phyloP scores from a whole-genome alignment of 2,329 filamentous ascomycete species.

The Erysiphe pulchra region DNA sequence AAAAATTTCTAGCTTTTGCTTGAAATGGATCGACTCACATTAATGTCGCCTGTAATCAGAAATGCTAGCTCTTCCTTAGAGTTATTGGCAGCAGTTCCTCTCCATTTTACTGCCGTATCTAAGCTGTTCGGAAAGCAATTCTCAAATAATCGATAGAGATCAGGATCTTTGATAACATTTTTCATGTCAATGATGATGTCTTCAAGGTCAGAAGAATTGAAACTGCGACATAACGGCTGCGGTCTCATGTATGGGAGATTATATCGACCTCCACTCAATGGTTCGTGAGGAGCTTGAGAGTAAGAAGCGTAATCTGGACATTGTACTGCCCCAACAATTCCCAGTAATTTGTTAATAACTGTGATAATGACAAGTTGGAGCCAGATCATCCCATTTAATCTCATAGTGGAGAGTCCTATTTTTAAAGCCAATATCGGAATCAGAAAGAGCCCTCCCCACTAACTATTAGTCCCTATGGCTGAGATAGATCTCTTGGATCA shows the following conservation, averaged over 20 bases:
- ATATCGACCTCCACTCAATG: slow-evolving; percentile 52
- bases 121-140: slow-evolving; percentile 54
- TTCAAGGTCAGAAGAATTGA: slow-evolving; percentile 53
- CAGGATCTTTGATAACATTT: slow-evolving; percentile 45
- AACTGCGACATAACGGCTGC: slow-evolving; percentile 49
- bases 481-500: no score
- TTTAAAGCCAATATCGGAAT: no score
- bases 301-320: slow-evolving; percentile 44
- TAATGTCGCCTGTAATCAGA: slow-evolving; percentile 28
- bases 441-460: no score
- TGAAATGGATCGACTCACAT: slow-evolving; percentile 1
- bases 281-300: slow-evolving; percentile 32
- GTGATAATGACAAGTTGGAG: background rate
- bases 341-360: background rate
- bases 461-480: no score
- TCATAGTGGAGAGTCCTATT: no score
- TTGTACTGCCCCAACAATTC: slow-evolving; percentile 3
- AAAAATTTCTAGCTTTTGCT: slow-evolving; percentile 15
- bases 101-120: slow-evolving; percentile 48
- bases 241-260: slow-evolving; percentile 63
- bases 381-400: no score
- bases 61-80: slow-evolving; percentile 36
- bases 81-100: slow-evolving; percentile 29
- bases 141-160: slow-evolving; percentile 43
- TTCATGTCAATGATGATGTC: slow-evolving; percentile 46